Evolutionary conservation across 2,329 filamentous ascomycete species (phyloP), one percentile per base, ranked within the genome.

Genomic region (Monilinia vaccinii-corymbosi): DNA sequence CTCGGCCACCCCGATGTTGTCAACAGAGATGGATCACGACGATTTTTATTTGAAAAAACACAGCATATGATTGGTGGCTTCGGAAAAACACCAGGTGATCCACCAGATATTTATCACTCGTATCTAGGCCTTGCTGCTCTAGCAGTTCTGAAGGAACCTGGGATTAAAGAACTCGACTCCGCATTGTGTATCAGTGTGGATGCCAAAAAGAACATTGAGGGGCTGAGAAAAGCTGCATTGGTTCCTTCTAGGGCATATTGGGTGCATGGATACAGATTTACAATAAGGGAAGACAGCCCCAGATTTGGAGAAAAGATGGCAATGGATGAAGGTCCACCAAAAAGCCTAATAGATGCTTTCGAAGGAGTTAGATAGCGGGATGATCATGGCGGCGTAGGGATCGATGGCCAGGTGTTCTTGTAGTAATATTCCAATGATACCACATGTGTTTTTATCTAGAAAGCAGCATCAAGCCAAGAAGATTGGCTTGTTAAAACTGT

Each of bases 31-130:
- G 79, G 85, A 0, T 84, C 88, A 48, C 83, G 90, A n/a, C 80
- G 81, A 52, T 97, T 94, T 74, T 78, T 99, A 14, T 79, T 97
- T 11, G 84, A 88, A 55, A 87, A 91, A 70, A 96, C 91, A 1
- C 91, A 97, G 71, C 93, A 97, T 73, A 72, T 83, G 21, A 88
- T 97, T 28, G 89, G 89, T 47, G 89, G 89, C 0, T 94, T 94
- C 72, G 83, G 84, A n/a, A 93, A 94, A 70, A 73, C 79, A 13
- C 82, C 85, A 0, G 85, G 84, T 7, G 79, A 82, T 14, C 82
- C 82, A 48, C 89, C 89, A 14, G 87, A 90, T 74, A 79, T 97
- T 31, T 90, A 96, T 66, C 94, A 99, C 71, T 89, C 88, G 0
- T 97, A 92, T 71, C 81, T 97, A 34, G 94, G 91, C 0, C 80